A percentile compares a stretch with the other conserved stretches of the same genome.
These are phyloP conservation scores for Aleurites moluccanus DNA, from an alignment of 441 rosid genomes.

Conservation along the genomic window DNA sequence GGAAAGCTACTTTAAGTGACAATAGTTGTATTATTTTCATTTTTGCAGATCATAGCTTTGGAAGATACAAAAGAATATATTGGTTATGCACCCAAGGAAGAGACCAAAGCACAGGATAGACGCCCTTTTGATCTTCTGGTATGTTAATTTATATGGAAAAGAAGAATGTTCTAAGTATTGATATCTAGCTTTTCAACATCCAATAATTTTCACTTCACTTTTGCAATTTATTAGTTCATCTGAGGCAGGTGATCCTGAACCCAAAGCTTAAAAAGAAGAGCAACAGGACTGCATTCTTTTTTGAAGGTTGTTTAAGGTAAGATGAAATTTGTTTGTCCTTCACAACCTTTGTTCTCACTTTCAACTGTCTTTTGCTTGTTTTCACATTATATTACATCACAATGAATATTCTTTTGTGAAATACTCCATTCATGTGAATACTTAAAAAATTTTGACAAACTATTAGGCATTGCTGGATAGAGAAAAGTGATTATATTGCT, in stretches of 20 bases:
- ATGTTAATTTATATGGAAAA: conserved; percentile 26
- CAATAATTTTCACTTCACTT: conserved; percentile 25
- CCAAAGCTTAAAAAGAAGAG: conserved; percentile 69
- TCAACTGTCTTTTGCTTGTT: background rate
- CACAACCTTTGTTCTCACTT: background rate
- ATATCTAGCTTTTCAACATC: conserved; percentile 8
- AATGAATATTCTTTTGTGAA: background rate
- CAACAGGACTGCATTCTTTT: conserved; percentile 65
- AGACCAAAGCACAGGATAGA: conserved; percentile 65
- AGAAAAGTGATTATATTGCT: background rate
- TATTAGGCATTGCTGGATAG: background rate
- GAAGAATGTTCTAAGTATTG: background rate
- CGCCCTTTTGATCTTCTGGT: conserved; percentile 83
- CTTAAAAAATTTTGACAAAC: background rate
- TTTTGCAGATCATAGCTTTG: conserved; percentile 74
- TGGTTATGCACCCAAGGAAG: conserved; percentile 76
- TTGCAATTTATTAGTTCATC: conserved; percentile 33
- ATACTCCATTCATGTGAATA: background rate
- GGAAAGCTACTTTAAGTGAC: background rate
- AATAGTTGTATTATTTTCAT: background rate
- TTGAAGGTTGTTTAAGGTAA: conserved; percentile 86
- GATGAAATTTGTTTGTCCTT: background rate
- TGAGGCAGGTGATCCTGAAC: conserved; percentile 82
- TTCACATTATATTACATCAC: background rate
- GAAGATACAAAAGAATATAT: conserved; percentile 86